Evolutionary conservation across 2,329 filamentous ascomycete species (phyloP).

Genomic region (Aureobasidium leucospermi): DNA sequence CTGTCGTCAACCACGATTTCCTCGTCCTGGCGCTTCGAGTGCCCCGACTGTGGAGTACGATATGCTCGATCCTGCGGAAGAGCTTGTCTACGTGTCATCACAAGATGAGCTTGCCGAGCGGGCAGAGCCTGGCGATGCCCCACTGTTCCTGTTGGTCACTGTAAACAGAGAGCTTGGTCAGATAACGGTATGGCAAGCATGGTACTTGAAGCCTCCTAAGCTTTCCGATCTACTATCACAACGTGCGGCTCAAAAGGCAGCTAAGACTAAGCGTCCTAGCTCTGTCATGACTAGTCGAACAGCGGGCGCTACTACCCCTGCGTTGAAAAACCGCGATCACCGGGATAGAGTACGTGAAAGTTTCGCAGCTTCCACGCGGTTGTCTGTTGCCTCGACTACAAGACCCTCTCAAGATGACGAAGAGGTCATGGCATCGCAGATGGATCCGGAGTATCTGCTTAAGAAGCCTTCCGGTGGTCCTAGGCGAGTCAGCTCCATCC

Average conservation of each 20-base stretch:
- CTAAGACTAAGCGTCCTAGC: constrained; percentile 54
- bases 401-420: constrained; percentile 30
- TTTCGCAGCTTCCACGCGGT: constrained; percentile 50
- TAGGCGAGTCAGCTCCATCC: constrained; percentile 84
- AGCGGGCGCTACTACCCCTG: constrained; percentile 71
- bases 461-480: constrained; percentile 48
- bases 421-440: constrained; percentile 41
- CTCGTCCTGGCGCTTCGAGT: constrained; percentile 7
- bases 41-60: constrained; percentile 41
- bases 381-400: constrained; percentile 19
- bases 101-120: constrained; percentile 46
- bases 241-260: constrained; percentile 30
- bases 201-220: constrained; percentile 63
- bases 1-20: constrained; percentile 11
- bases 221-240: constrained; percentile 37
- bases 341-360: constrained; percentile 67
- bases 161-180: constrained; percentile 67
- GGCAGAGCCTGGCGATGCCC: constrained; percentile 37
- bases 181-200: constrained; percentile 79
- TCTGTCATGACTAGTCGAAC: constrained; percentile 55
- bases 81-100: constrained; percentile 74
- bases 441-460: constrained; percentile 44
- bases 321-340: constrained; percentile 49
- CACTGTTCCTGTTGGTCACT: constrained; percentile 69
- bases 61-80: constrained; percentile 68